Base-by-base conservation (phyloP, 306 rosid species). In the Dalbergia oliveri region DNA sequence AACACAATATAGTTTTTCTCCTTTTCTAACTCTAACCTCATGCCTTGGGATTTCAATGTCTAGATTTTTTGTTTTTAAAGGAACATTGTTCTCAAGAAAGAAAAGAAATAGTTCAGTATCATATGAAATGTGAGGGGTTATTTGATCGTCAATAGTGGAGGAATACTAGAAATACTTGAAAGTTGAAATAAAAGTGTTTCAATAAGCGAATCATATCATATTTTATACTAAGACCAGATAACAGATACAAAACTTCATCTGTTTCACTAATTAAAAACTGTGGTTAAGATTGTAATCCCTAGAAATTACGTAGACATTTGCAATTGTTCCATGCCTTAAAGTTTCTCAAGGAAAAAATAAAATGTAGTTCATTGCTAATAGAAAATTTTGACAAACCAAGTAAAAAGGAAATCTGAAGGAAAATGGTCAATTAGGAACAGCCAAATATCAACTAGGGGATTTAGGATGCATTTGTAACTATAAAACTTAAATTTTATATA, bases 401-500 rank as follows among this genome's bases (percentile, higher is more conserved):
- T 14, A 4, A 34, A 21, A 51, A 34, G 65, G 11, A 33, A 41
- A 56, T 15, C 31, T 41, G 66, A 56, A 37, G 26, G n/a, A 51
- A 39, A 23, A 5, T n/a, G 18, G 9, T 21, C 23, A 0, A 21
- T 33, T 69, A 15, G 41, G 23, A 45, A 44, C 23, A 41, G 53
- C 50, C 41, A n/a, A 57, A 58, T 45, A 65, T 78, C 76, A 57
- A 43, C 39, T 16, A 6, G 61, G 59, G 11, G 54, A 54, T 12
- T 57, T 5, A 31, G 31, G 31, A 26, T 2, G 31, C 23, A 1
- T 21, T 21, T 21, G 23, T 21, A 21, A 21, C 1, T 21, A 21
- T 21, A 21, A 21, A 21, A 21, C 23, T n/a, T n/a, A 21, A 2
- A 26, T 26, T 26, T 26, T 26, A 26, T 26, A 2, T 26, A 26